A percentile compares a stretch with the other conserved stretches of the same genome.
phyloP scores from a whole-genome alignment of 2,329 filamentous ascomycete species.

The Aspergillus tubingensis region DNA sequence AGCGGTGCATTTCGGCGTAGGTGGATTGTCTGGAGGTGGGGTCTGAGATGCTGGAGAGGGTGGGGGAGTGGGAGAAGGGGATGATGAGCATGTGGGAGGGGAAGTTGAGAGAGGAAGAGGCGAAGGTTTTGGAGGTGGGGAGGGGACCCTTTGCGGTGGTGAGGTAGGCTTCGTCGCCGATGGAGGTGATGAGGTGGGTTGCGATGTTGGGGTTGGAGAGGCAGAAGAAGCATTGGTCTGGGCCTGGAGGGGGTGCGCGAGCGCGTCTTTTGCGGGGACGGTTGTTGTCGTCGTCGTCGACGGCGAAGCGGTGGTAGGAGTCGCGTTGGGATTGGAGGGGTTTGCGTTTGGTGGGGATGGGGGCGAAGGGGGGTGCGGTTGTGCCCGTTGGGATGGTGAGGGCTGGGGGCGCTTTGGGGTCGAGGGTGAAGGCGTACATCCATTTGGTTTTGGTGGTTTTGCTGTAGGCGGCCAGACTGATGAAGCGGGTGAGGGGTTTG shows the following conservation, averaged over 20 bases:
- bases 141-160: conserved; percentile 92
- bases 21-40: conserved; percentile 60
- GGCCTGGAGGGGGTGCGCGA: conserved; percentile 58
- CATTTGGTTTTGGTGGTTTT: conserved; percentile 73
- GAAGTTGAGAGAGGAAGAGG: conserved; percentile 64
- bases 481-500: conserved; percentile 76
- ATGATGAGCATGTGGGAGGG: conserved; percentile 90
- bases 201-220: conserved; percentile 82
- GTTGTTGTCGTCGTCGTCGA: conserved; percentile 42
- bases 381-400: conserved; percentile 66
- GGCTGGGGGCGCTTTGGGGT: conserved; percentile 61
- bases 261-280: conserved; percentile 44
- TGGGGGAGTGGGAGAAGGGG: conserved; percentile 78
- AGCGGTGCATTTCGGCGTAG: conserved; percentile 78
- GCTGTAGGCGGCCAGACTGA: conserved; percentile 78
- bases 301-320: conserved; percentile 42
- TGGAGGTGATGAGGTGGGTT: conserved; percentile 84
- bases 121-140: conserved; percentile 68
- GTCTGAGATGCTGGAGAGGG: conserved; percentile 66
- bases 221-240: conserved; percentile 91
- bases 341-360: conserved; percentile 61
- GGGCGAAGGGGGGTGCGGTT: conserved; percentile 68
- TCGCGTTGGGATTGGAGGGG: conserved; percentile 37
- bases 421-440: conserved; percentile 66
- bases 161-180: conserved; percentile 83